Conservation (phyloP, 371 early-diverging fungal species). For the Mucor mucedo region DNA sequence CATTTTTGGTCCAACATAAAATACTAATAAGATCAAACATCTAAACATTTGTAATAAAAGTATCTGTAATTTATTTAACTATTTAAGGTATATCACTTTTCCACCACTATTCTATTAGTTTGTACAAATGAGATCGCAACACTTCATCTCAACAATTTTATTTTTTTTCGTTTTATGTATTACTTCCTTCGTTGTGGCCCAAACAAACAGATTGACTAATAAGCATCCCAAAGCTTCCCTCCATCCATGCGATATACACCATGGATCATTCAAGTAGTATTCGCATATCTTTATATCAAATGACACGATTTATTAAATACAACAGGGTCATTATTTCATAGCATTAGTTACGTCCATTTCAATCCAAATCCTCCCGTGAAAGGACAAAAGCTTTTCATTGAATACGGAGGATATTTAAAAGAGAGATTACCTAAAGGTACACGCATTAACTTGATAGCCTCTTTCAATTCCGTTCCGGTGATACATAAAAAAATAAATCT, state of each 20-base stretch:
- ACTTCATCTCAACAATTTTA: neutral
- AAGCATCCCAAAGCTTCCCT: neutral
- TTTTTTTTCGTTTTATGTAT: neutral
- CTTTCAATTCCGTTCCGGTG: neutral
- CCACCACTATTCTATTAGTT: neutral
- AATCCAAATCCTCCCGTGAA: slow-evolving; percentile 5
- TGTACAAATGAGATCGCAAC: neutral
- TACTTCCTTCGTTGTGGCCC: neutral
- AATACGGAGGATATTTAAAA: slow-evolving; percentile 2
- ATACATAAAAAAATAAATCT: neutral
- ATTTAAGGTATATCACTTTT: neutral
- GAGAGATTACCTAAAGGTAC: neutral
- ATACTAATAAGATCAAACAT: neutral
- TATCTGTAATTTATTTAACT: neutral
- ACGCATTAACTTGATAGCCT: neutral
- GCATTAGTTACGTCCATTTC: slow-evolving; percentile 1
- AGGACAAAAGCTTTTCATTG: neutral
- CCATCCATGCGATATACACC: neutral
- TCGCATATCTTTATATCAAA: neutral
- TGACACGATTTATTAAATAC: too few species aligned
- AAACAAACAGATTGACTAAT: neutral
- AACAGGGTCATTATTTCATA: neutral
- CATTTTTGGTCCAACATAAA: slow-evolving; percentile 9
- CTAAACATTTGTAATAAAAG: neutral
- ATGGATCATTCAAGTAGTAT: slow-evolving; percentile 6